Evolutionary conservation across 192 early-diverging fungal species (phyloP).

Genomic region (Rhizoclosmatium globosum): DNA sequence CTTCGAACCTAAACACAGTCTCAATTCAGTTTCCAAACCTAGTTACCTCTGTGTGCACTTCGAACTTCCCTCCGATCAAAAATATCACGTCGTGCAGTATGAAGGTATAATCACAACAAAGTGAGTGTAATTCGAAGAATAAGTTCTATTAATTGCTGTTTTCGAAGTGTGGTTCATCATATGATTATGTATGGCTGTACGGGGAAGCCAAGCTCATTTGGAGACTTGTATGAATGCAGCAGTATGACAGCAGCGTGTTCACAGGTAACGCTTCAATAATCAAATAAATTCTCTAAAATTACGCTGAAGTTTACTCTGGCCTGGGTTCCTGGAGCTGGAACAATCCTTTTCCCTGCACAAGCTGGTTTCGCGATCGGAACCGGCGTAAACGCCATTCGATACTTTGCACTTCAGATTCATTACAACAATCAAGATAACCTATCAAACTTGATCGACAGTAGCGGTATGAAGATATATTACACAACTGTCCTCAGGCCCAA

Average conservation of each 20-base stretch:
- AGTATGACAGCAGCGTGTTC: not conserved
- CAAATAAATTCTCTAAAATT: not conserved
- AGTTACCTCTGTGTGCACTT: conserved; percentile 33
- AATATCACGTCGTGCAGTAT: conserved; percentile 36
- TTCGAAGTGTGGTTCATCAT: not conserved
- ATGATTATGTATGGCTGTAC: not conserved
- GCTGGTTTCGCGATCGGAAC: conserved; percentile 7
- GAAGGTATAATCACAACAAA: conserved; percentile 20
- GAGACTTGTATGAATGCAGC: not conserved
- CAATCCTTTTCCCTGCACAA: not conserved
- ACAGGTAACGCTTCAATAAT: not conserved
- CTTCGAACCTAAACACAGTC: not conserved
- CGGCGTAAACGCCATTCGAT: conserved; percentile 24
- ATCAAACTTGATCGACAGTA: not conserved
- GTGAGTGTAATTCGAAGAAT: not conserved
- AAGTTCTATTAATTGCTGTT: not conserved
- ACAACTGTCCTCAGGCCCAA: conserved; percentile 5
- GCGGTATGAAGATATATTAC: conserved; percentile 29
- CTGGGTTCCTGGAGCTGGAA: conserved; percentile 24
- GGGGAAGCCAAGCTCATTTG: not conserved
- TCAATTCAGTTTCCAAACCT: conserved; percentile 16
- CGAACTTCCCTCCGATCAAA: conserved; percentile 27
- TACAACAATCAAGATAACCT: conserved; percentile 15
- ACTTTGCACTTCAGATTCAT: conserved; percentile 34
- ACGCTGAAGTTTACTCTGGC: not conserved